Evolutionary conservation across 1,284 basidiomycete genomes (phyloP).

Genomic region (Malassezia sp.): DNA sequence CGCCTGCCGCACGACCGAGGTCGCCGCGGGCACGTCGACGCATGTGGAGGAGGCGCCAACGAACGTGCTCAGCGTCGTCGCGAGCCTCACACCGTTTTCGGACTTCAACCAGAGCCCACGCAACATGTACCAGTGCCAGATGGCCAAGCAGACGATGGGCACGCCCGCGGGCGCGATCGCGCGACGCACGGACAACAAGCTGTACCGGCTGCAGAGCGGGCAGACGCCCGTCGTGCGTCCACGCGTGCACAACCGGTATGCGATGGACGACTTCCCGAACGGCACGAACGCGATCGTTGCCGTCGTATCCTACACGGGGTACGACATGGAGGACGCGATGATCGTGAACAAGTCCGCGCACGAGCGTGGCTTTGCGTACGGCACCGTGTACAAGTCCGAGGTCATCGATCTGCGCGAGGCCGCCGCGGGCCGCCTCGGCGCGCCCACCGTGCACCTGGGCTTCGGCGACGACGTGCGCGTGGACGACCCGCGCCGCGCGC

Average conservation of each 20-base stretch:
- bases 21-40: slow-evolving; percentile 63
- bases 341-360: slow-evolving; percentile 98
- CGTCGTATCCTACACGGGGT: slow-evolving; percentile 98
- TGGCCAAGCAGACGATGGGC: slow-evolving; percentile 99
- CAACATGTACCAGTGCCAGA: slow-evolving; percentile 64
- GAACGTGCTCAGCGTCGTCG: slow-evolving; percentile 72
- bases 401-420: slow-evolving; percentile 79
- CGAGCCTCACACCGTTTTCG: slow-evolving; percentile 59
- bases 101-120: slow-evolving; percentile 79
- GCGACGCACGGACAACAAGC: slow-evolving; percentile 94
- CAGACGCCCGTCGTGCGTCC: slow-evolving; percentile 94
- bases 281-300: slow-evolving; percentile 97
- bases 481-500: slow-evolving; percentile 48
- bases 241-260: slow-evolving; percentile 82
- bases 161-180: slow-evolving; percentile 83
- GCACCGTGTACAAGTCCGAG: slow-evolving; percentile 90
- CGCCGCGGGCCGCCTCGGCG: slow-evolving; percentile 53
- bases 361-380: slow-evolving; percentile 93
- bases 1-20: slow-evolving; percentile 78
- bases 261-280: slow-evolving; percentile 96
- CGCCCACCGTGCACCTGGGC: slow-evolving; percentile 59
- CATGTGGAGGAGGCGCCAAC: slow-evolving; percentile 92
- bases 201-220: slow-evolving; percentile 87
- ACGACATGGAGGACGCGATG: slow-evolving; percentile 99
- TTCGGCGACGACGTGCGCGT: slow-evolving; percentile 53